Evolutionary conservation across 176 grass and related monocot species (phyloP).

Genomic region (Rhynchospora tenuis): DNA sequence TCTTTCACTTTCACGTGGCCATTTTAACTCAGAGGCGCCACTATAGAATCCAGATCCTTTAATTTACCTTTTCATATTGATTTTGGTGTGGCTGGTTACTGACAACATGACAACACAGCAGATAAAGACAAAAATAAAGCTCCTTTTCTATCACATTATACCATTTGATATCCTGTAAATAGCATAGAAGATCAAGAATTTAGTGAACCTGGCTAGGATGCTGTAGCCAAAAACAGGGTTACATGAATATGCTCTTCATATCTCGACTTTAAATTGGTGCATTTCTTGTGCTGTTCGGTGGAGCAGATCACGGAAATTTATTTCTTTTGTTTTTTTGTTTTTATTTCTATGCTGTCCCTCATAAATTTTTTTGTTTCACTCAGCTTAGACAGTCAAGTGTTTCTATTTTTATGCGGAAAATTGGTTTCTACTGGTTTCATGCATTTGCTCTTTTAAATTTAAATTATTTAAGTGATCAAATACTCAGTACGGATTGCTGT

Average conservation of each 20-base stretch:
- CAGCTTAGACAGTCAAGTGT: neutral
- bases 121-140: too few relatives aligned
- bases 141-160: too few relatives aligned
- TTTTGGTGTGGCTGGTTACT: neutral
- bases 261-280: neutral
- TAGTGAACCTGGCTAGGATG: neutral
- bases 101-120: too few relatives aligned
- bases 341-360: neutral
- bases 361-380: neutral
- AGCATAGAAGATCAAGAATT: neutral
- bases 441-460: neutral
- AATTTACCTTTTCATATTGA: neutral
- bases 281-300: neutral
- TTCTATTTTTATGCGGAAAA: neutral
- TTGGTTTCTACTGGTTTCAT: neutral
- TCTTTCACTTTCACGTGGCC: neutral
- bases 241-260: neutral
- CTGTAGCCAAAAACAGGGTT: neutral
- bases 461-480: too few relatives aligned
- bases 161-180: neutral
- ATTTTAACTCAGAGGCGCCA: neutral
- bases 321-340: neutral
- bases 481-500: too few relatives aligned
- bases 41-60: neutral
- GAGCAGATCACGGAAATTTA: neutral